Base-by-base conservation (phyloP, 768 basidiomycete genomes). In the Amanita rubescens region DNA sequence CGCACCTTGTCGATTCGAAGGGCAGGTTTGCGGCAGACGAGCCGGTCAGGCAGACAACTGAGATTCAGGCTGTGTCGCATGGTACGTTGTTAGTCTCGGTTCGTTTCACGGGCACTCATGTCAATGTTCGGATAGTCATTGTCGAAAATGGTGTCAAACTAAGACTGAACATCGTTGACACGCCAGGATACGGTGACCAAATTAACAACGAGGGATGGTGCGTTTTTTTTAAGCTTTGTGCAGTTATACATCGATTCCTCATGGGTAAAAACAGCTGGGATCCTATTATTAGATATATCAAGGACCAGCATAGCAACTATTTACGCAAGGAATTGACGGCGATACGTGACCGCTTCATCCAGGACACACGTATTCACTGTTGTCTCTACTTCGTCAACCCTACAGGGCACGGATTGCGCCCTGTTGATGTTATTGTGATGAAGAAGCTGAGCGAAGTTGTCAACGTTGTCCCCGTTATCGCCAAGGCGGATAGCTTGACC, bases 131-230 rank as follows among this genome's bases (percentile, higher is more conserved):
- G 46, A 37, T 59, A 98, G 94, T 95, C 58, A 94, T 99, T 61
- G 85, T 86, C 51, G 95, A 99, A 71, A 97, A 98, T 59, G 92
- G 92, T 53, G 95, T 99, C 56, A 86, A 84, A 67, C 81, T 99
- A 56, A 82, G 92, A 49, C 75, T 99, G 64, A 98, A 97, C 78
- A 97, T 99, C 59, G 92, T 98, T 60, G 95, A 99, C 71, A 99
- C 96, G 10, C 95, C 95, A 49, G 95, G 96, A 33, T 99, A 94
- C 62, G 95, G 94, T 44, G 95, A 99, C 79, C 91, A 94, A 64
- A 83, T 99, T 67, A 95, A 99, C 81, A 99, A 99, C 70, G 95
- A 99, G 70, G 89, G 89, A 69, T 97, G 96, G 91, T 94, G 62
- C 45, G 84, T 69, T 37, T 34, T 9, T 12, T 4, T 32, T 50